Evolutionary conservation across 2,329 filamentous ascomycete species (phyloP), one percentile per base, ranked within the genome.

Genomic region (Penicillium palitans): DNA sequence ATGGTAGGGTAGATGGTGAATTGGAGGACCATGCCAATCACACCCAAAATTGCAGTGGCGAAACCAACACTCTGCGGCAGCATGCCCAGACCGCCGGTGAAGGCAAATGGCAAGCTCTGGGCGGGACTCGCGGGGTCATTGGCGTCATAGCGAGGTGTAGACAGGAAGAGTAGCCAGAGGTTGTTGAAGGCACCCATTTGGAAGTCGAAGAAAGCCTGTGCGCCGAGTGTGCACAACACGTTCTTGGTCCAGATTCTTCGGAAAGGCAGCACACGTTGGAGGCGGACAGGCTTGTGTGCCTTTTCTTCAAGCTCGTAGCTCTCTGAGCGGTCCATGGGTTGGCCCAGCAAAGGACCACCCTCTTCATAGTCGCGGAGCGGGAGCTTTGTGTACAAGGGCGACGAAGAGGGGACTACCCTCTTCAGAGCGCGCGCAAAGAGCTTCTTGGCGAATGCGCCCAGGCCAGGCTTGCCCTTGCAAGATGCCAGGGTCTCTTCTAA

Each of bases 131-230:
- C 65, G 12, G 78, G 74, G 75, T 76, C 72, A 45, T 70, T 68
- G 15, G 68, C 40, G 42, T 76, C 73, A 55, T 75, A 85, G 8
- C 88, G 87, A 0, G 88, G 87, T 0, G 89, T 90, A 1, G 89
- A 91, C 45, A 92, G 82, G 76, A 92, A 92, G 47, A 91, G 83
- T 50, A 89, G 87, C 87, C 88, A 91, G 24, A 92, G 82, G 19
- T 87, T 87, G 70, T 90, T 88, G 78, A 91, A 92, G 29, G 88
- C 88, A 61, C 76, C 76, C 74, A 91, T 82, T 74, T 91, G 88
- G 68, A 91, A 88, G 70, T 90, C 87, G 72, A 90, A 87, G 61
- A 90, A 84, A 8, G 86, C 86, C 64, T 87, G 85, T 27, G 85
- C 85, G 53, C 88, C 69, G 7, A 91, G 74, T 3, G 81, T 83